A percentile compares a stretch with the other conserved stretches of the same genome.
Evolutionary conservation across 169 alveolate species (phyloP).

Genomic region (Blepharisma undulans): DNA sequence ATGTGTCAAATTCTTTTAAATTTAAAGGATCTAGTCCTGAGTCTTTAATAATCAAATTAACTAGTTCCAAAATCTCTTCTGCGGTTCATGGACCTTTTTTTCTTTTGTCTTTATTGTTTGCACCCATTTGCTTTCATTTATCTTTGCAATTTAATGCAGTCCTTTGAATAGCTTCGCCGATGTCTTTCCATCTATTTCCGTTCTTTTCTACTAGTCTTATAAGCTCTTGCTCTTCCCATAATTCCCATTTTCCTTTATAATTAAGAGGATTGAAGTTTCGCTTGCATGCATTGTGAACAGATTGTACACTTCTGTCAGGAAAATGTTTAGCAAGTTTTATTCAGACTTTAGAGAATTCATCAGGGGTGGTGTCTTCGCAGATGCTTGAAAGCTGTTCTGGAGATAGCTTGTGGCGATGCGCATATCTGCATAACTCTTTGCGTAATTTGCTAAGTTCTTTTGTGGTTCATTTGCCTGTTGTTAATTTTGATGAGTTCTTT

Average conservation of each 20-base stretch:
- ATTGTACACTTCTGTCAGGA: conserved; percentile 71
- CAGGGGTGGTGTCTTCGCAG: conserved; percentile 58
- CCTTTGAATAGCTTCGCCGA: conserved; percentile 69
- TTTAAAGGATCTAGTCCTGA: neutral
- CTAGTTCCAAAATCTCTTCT: conserved; percentile 46
- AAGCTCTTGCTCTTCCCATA: conserved; percentile 68
- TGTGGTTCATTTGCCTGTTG: conserved; percentile 68
- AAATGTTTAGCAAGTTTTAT: conserved; percentile 69
- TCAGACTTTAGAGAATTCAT: conserved; percentile 71
- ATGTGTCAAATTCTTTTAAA: neutral
- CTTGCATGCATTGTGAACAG: conserved; percentile 78
- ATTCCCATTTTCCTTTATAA: conserved; percentile 79
- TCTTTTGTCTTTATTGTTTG: conserved; percentile 50
- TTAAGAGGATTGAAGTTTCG: conserved; percentile 77
- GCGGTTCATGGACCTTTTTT: conserved; percentile 63
- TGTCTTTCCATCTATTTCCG: conserved; percentile 79
- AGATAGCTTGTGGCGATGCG: conserved; percentile 45
- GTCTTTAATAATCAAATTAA: conserved; percentile 30
- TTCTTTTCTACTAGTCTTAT: conserved; percentile 58
- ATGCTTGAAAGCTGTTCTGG: conserved; percentile 59
- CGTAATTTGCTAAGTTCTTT: conserved; percentile 62
- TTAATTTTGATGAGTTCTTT: neutral
- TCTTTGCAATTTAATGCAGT: conserved; percentile 81
- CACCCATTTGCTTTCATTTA: conserved; percentile 79
- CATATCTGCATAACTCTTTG: conserved; percentile 70